Evolutionary conservation across 1,284 basidiomycete genomes (phyloP).

Genomic region (Peniophora sp.): DNA sequence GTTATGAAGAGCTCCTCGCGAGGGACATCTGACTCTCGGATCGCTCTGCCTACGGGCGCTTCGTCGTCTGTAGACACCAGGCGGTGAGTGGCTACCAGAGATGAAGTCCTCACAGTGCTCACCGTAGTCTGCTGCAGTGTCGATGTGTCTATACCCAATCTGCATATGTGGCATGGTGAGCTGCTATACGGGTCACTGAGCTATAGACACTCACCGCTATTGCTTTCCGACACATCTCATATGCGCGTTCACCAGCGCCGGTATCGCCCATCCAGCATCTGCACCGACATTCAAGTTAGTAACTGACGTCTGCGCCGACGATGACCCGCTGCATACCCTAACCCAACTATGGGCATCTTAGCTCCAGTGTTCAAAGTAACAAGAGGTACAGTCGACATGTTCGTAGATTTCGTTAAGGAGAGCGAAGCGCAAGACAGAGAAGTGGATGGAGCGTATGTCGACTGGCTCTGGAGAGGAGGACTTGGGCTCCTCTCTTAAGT

Average conservation of each 20-base stretch:
- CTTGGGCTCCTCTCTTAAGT: no score
- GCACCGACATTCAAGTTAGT: conserved; percentile 27
- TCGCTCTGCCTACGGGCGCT: conserved; percentile 38
- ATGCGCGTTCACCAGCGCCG: conserved; percentile 26
- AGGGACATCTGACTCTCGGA: conserved; percentile 37
- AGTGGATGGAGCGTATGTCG: no score
- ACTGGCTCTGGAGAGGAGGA: no score
- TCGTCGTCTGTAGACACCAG: conserved; percentile 30
- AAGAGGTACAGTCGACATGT: no score
- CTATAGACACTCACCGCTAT: conserved; percentile 24
- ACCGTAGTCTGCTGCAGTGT: conserved; percentile 4
- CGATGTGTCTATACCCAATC: not conserved
- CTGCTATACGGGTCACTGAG: not conserved
- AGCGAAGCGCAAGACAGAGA: no score
- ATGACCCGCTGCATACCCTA: no score
- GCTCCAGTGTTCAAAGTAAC: no score
- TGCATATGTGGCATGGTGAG: not conserved
- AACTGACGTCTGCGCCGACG: conserved; percentile 25
- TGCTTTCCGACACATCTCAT: conserved; percentile 29
- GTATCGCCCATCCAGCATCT: conserved; percentile 36
- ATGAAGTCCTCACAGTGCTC: conserved; percentile 4
- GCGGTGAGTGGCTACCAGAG: not conserved
- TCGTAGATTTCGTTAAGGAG: no score
- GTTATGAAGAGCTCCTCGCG: conserved; percentile 44
- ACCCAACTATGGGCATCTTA: no score